phyloP scores from a whole-genome alignment of 2,329 filamentous ascomycete species.

The Colletotrichum sp. region DNA sequence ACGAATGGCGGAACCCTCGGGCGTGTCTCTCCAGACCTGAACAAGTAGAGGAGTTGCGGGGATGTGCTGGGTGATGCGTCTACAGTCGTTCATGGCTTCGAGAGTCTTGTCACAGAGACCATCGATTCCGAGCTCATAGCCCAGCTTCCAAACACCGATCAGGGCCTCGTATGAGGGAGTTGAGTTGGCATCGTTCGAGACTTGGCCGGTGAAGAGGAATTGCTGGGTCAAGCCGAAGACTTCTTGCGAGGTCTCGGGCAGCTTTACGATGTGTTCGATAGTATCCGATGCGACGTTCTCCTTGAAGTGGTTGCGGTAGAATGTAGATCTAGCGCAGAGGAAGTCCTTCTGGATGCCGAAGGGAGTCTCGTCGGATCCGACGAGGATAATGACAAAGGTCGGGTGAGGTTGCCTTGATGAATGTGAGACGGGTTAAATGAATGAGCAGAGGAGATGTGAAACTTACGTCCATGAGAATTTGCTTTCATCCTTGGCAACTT shows the following conservation, averaged over 20 bases:
- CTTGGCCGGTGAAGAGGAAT: conserved; percentile 56
- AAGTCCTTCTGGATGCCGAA: conserved; percentile 67
- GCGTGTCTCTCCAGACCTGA: conserved; percentile 67
- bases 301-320: conserved; percentile 52
- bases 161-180: conserved; percentile 59
- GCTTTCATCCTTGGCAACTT: neutral
- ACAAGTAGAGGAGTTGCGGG: conserved; percentile 64
- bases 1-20: conserved; percentile 64
- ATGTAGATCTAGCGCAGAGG: conserved; percentile 55
- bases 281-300: conserved; percentile 35
- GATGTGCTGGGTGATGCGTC: conserved; percentile 57
- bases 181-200: conserved; percentile 46
- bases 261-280: conserved; percentile 55
- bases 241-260: conserved; percentile 52
- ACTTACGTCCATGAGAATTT: conserved; percentile 45
- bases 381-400: conserved; percentile 59
- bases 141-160: conserved; percentile 63
- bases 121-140: conserved; percentile 54
- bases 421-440: conserved; percentile 13
- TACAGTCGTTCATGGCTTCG: conserved; percentile 59
- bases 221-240: conserved; percentile 62
- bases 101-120: conserved; percentile 63
- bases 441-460: neutral
- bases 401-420: conserved; percentile 56
- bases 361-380: conserved; percentile 56